phyloP scores from a whole-genome alignment of 2,329 filamentous ascomycete genomes.

The Berkeleyomyces basicola region DNA sequence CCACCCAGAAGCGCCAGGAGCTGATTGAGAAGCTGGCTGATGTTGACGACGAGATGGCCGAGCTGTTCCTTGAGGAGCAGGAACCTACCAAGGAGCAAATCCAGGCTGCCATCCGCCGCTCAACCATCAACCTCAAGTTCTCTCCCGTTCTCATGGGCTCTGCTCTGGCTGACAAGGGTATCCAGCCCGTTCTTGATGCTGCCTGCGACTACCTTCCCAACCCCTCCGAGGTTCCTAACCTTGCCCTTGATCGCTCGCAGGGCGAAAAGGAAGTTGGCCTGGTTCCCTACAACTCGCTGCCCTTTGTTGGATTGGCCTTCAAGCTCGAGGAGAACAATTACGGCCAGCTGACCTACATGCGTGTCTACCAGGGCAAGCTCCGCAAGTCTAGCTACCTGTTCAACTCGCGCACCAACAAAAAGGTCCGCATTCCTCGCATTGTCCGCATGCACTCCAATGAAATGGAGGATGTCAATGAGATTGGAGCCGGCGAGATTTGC shows the following conservation, averaged over 20 bases:
- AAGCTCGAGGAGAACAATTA: constrained; percentile 99
- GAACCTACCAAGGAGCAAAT: constrained; percentile 69
- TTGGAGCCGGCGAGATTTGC: constrained; percentile 94
- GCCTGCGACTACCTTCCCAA: constrained; percentile 94
- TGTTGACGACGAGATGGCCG: constrained; percentile 94
- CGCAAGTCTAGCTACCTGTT: constrained; percentile 80
- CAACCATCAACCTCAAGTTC: constrained; percentile 82
- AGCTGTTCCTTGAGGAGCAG: constrained; percentile 79
- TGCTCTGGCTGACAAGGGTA: constrained; percentile 80
- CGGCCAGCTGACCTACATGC: constrained; percentile 93
- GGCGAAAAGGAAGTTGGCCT: constrained; percentile 69
- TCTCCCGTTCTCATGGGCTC: constrained; percentile 93
- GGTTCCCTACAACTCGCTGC: constrained; percentile 80
- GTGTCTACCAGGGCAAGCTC: constrained; percentile 88
- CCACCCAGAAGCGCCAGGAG: constrained; percentile 63
- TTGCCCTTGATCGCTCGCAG: constrained; percentile 69
- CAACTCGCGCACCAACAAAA: constrained; percentile 89
- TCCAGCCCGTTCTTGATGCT: constrained; percentile 92
- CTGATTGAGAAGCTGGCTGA: constrained; percentile 92
- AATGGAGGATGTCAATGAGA: constrained; percentile 89
- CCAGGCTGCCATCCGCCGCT: constrained; percentile 77
- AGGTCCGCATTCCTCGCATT: constrained; percentile 89
- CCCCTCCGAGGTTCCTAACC: constrained; percentile 74
- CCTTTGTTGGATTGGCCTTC: constrained; percentile 91
- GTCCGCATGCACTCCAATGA: constrained; percentile 99